Evolutionary conservation across 208 protist genomes (phyloP), one percentile per base, ranked within the genome.

Genomic region (Strigomonas galati): DNA sequence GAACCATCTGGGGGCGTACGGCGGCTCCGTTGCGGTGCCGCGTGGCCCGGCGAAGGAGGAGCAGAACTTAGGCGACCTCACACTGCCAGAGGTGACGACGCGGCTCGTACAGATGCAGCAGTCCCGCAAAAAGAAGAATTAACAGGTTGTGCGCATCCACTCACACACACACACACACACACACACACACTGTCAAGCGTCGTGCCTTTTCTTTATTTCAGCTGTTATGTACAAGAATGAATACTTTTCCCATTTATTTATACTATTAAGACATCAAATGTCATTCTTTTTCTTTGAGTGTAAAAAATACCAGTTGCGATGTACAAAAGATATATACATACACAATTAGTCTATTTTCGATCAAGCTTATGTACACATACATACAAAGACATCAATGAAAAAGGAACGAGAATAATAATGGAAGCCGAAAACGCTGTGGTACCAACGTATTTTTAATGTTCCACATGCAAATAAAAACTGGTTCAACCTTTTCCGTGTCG

Each of bases 81-180:
- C 72, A n/a, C 66, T 88, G 15, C 75, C 78, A n/a, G 78, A 88
- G 58, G 62, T 94, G 37, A 72, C 73, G 15, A 48, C 57, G 32
- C 74, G 73, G 2, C 57, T 94, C 65, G 67, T 88, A 14, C 46
- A 31, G 21, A 82, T 90, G 66, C 88, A 94, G 62, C 54, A 61
- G 21, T 65, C 54, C 5, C 21, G 4, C 4, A 67, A 67, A 26
- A 54, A 15, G 21, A 5, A 26, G 2, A 44, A 26, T 54, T 31
- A 27, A 5, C 23, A 2, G 4, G 23, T 40, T 23, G n/a, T 17
- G 6, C 27, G 44, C 43, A 64, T 23, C 7, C 10, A 59, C 17
- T 1, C 4, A 59, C 44, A 73, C 7, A 56, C 52, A 67, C 28
- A 9, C 23, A 54, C 46, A 43, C 14, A 40, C 10, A 10, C 35